phyloP scores from a whole-genome alignment of 331 rosid species.

The Acacia pycnantha region DNA sequence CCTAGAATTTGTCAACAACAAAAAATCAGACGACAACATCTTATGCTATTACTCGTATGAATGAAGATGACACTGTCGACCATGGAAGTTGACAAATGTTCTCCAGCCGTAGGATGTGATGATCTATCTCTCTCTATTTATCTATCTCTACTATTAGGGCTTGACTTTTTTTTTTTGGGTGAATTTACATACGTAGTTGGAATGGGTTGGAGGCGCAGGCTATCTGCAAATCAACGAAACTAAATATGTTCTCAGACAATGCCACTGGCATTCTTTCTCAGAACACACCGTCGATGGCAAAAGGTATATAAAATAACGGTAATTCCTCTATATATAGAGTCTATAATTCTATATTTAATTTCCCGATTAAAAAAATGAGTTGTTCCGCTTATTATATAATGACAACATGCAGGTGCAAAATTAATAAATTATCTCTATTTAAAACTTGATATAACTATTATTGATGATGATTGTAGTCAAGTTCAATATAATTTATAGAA shows the following conservation, averaged over 20 bases:
- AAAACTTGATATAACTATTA: no score
- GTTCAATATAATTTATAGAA: no score
- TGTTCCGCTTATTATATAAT: no score
- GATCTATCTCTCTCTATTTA: background rate
- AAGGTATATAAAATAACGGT: slow-evolving; percentile 6
- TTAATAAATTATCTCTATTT: no score
- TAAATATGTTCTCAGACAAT: slow-evolving; percentile 43
- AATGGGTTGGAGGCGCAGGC: slow-evolving; percentile 44
- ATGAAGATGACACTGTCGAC: background rate
- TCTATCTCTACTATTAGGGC: no score
- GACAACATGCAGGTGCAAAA: no score
- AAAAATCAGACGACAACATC: background rate
- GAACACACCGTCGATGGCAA: slow-evolving; percentile 67
- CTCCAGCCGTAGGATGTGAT: background rate
- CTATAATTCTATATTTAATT: no score
- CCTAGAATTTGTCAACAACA: background rate
- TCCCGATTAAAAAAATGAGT: no score
- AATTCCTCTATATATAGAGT: no score
- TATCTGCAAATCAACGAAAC: slow-evolving; percentile 49
- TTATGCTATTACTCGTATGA: background rate
- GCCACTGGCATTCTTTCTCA: slow-evolving; percentile 84
- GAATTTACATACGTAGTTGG: slow-evolving; percentile 36
- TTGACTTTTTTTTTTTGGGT: background rate
- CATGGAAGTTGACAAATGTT: background rate
- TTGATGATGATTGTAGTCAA: no score